Conservation (phyloP, 1,284 basidiomycete genomes). For the Ceratobasidium sp. region DNA sequence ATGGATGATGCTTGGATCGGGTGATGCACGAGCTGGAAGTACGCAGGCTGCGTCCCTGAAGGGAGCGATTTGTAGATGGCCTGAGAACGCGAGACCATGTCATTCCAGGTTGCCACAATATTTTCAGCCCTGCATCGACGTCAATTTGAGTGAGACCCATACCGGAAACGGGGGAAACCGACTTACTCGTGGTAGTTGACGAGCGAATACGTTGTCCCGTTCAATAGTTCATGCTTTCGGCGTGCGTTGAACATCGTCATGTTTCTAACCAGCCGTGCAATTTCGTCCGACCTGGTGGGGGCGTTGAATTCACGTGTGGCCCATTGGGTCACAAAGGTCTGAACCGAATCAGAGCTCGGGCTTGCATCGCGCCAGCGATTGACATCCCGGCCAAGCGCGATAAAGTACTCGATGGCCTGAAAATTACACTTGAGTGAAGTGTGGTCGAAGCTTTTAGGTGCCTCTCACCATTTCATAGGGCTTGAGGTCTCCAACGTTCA, state of each 20-base stretch:
- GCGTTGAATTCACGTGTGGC: constrained; percentile 73
- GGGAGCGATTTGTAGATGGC: constrained; percentile 66
- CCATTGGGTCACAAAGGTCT: constrained; percentile 66
- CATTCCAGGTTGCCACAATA: constrained; percentile 63
- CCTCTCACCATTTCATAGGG: constrained; percentile 67
- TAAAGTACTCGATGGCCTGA: constrained; percentile 73
- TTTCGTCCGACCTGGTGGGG: constrained; percentile 56
- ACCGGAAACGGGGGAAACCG: constrained; percentile 3
- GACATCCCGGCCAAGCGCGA: constrained; percentile 69
- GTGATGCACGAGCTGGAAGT: constrained; percentile 74
- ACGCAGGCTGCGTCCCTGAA: constrained; percentile 63
- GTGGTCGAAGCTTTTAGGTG: neutral
- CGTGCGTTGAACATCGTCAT: constrained; percentile 70
- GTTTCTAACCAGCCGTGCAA: constrained; percentile 66
- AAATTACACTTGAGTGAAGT: neutral
- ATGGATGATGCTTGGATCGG: constrained; percentile 69
- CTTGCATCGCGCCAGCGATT: constrained; percentile 56
- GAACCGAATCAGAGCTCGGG: constrained; percentile 62
- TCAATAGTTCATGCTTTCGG: constrained; percentile 74
- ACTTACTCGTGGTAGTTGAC: constrained; percentile 74
- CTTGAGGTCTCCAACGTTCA: constrained; percentile 73
- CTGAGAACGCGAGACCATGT: constrained; percentile 63
- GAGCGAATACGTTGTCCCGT: constrained; percentile 70
- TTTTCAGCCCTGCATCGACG: constrained; percentile 63
- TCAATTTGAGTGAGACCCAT: neutral